Evolutionary conservation across 441 rosid species (phyloP).

Genomic region (Pelargonium citronellum): DNA sequence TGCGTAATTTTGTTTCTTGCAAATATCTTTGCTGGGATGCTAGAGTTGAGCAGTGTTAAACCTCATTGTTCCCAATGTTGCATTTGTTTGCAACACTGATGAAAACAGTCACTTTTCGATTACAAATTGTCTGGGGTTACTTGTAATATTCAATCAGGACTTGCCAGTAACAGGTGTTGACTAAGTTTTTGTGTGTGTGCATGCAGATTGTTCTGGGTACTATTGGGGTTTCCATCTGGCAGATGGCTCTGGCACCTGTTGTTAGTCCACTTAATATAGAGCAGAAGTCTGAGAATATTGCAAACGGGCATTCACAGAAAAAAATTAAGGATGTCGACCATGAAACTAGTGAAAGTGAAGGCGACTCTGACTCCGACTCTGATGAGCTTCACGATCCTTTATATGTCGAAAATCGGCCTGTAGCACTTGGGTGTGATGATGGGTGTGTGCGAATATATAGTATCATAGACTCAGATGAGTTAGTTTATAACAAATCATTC

Average conservation of each 20-base stretch:
- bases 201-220: constrained; percentile 66
- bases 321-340: constrained; percentile 29
- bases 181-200: neutral
- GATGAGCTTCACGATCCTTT: constrained; percentile 30
- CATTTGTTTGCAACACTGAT: no score
- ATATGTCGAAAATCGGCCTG: constrained; percentile 31
- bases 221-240: constrained; percentile 85
- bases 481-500: constrained; percentile 58
- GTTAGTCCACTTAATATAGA: constrained; percentile 25
- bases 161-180: no score
- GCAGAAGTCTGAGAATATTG: constrained; percentile 29
- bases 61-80: no score
- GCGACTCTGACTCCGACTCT: constrained; percentile 42
- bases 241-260: constrained; percentile 65
- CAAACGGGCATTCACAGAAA: constrained; percentile 46
- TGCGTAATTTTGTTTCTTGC: no score
- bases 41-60: no score
- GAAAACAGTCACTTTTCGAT: no score
- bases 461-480: constrained; percentile 47
- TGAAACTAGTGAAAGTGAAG: constrained; percentile 50
- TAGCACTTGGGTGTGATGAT: constrained; percentile 84
- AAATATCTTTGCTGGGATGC: no score
- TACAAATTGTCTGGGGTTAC: no score
- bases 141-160: no score
- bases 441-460: constrained; percentile 69